Percentiles rank a stretch among this genome's conserved stretches.
Evolutionary conservation across 1,284 basidiomycete genomes (phyloP).

Genomic region (Trichosporon ovoides): DNA sequence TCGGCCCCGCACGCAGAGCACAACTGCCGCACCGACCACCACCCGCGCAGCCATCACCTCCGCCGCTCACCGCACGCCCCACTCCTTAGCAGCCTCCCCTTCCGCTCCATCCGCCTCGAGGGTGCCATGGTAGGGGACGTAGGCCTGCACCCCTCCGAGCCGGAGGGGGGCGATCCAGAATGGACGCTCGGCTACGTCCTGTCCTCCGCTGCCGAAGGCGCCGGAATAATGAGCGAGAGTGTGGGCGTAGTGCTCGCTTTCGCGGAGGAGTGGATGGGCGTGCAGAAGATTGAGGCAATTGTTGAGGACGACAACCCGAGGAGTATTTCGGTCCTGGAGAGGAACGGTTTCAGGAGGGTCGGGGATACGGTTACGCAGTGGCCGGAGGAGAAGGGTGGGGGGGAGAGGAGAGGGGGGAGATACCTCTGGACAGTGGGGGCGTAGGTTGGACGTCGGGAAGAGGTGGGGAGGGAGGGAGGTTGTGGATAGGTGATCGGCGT

Average conservation of each 20-base stretch:
- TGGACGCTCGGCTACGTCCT: conserved; percentile 23
- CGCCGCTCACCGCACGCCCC: not conserved
- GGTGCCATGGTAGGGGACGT: conserved; percentile 21
- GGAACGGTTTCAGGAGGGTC: conserved; percentile 17
- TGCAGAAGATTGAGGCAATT: conserved; percentile 11
- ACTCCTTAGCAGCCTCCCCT: conserved; percentile 14
- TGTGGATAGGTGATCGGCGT: too few species aligned
- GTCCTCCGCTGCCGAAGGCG: conserved; percentile 12
- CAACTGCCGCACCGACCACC: too few species aligned
- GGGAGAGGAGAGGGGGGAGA: not conserved
- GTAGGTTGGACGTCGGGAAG: too few species aligned
- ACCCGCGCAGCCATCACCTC: not conserved
- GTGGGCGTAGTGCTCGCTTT: conserved; percentile 14
- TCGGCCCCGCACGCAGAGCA: too few species aligned
- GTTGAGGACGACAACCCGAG: conserved; percentile 18
- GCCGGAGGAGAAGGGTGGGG: conserved; percentile 28
- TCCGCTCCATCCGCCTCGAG: conserved; percentile 16
- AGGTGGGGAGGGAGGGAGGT: too few species aligned
- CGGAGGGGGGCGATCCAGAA: not conserved
- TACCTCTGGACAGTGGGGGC: not conserved
- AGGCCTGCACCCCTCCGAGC: conserved; percentile 8
- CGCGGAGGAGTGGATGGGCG: conserved; percentile 11
- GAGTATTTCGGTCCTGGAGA: conserved; percentile 3
- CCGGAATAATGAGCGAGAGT: conserved; percentile 16
- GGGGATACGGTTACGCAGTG: conserved; percentile 11